Conservation (phyloP, 139 green algal genomes). For the Micromonas commoda region DNA sequence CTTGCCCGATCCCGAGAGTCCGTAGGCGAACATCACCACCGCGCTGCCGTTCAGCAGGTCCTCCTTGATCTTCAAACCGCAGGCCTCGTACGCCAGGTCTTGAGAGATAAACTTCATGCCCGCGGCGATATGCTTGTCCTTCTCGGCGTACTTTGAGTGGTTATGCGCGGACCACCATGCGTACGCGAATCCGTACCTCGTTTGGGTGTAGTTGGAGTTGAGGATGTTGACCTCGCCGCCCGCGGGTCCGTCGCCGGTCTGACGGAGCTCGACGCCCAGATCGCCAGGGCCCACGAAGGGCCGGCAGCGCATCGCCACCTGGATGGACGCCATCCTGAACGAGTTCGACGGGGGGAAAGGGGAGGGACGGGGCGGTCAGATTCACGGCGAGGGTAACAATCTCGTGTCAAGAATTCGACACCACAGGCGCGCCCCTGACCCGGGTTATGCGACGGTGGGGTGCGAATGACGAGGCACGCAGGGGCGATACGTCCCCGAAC, state of each 20-base stretch:
- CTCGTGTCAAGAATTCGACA: constrained; percentile 1
- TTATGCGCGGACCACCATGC: neutral
- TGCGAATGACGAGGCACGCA: no score
- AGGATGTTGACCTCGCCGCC: neutral
- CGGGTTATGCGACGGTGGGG: no score
- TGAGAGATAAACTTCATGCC: neutral
- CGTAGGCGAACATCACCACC: neutral
- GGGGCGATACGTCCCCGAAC: no score
- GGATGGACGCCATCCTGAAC: neutral
- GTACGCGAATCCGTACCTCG: neutral
- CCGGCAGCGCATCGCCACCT: neutral
- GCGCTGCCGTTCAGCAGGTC: neutral
- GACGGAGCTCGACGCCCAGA: neutral
- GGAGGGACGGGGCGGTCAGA: no score
- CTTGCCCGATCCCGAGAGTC: neutral
- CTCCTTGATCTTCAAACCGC: neutral
- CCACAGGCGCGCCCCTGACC: no score
- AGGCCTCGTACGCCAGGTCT: neutral
- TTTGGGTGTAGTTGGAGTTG: neutral
- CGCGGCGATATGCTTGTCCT: neutral
- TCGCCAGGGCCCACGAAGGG: neutral
- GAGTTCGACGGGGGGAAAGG: no score
- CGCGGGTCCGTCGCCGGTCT: neutral
- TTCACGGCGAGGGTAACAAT: no score
- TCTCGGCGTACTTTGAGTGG: neutral